Percentiles rank a stretch among this genome's conserved stretches.
These are phyloP conservation scores for Claviceps sp. DNA, from an alignment of 2,329 filamentous ascomycete genomes.

Conservation along the genomic window DNA sequence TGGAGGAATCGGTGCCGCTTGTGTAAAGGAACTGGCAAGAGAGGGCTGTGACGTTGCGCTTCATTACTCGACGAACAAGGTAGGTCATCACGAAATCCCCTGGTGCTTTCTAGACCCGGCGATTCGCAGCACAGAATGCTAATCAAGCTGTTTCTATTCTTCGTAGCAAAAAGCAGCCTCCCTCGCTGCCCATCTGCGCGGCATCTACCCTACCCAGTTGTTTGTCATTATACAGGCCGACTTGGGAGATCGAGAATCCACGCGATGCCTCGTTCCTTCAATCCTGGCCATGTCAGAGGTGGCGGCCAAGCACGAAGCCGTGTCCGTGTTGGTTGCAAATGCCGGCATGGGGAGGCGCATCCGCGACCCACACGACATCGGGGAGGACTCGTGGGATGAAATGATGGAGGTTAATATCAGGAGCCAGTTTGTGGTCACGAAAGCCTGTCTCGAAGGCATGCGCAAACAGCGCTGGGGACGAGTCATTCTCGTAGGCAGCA, in stretches of 20 bases:
- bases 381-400: conserved; percentile 5
- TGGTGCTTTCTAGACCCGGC: too few relatives aligned
- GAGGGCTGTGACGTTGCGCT: conserved; percentile 5
- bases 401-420: conserved; percentile 6
- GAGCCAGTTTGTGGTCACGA: conserved; percentile 6
- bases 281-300: not conserved
- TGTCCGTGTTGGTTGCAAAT: conserved; percentile 5
- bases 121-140: not conserved
- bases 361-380: conserved; percentile 4
- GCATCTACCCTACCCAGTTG: conserved; percentile 2
- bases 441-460: conserved; percentile 5
- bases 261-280: conserved; percentile 1
- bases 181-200: not conserved
- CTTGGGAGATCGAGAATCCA: conserved; percentile 3
- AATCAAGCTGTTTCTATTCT: not conserved
- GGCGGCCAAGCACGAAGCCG: not conserved
- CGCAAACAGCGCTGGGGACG: conserved; percentile 4
- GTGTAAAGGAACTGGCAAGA: conserved; percentile 3
- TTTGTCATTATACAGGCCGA: conserved; percentile 4
- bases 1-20: conserved; percentile 6
- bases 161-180: conserved; percentile 3
- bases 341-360: conserved; percentile 5
- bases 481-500: conserved; percentile 5
- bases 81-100: not conserved
- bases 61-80: conserved; percentile 5